phyloP scores from a whole-genome alignment of 2,329 filamentous ascomycete species.

The Phyllosticta paracitricarpa region DNA sequence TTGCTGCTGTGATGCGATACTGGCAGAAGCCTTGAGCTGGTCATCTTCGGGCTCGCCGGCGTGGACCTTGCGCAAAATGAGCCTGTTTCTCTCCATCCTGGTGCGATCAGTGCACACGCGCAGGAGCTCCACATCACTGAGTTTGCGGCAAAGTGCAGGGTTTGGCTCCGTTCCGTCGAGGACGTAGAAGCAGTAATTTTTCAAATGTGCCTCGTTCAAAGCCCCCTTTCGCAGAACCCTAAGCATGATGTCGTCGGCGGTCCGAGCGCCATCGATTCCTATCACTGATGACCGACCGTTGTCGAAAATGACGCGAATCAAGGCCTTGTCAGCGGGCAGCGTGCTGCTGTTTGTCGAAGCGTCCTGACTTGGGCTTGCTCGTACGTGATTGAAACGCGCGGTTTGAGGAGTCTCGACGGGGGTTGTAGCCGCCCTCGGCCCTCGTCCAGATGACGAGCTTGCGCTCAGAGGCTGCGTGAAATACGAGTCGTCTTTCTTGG shows the following conservation, averaged over 20 bases:
- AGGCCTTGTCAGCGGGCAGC: constrained; percentile 73
- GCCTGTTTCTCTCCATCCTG: constrained; percentile 74
- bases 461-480: constrained; percentile 46
- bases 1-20: constrained; percentile 75
- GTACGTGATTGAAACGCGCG: constrained; percentile 54
- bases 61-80: constrained; percentile 89
- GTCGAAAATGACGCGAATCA: constrained; percentile 89
- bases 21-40: constrained; percentile 77
- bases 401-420: constrained; percentile 29
- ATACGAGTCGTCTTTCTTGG: constrained; percentile 44
- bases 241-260: constrained; percentile 84
- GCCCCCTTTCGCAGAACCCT: constrained; percentile 81
- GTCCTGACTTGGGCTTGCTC: constrained; percentile 76
- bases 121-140: constrained; percentile 81
- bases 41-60: constrained; percentile 79
- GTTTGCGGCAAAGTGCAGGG: constrained; percentile 66
- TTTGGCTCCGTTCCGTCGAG: constrained; percentile 77
- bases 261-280: constrained; percentile 84
- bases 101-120: constrained; percentile 80
- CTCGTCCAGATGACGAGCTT: constrained; percentile 34
- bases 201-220: constrained; percentile 79
- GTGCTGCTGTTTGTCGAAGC: constrained; percentile 65
- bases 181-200: constrained; percentile 96
- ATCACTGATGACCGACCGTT: constrained; percentile 87
- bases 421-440: constrained; percentile 7